Evolutionary conservation across 2,329 filamentous ascomycete species (phyloP).

Genomic region (Pseudovirgaria hyperparasitica): DNA sequence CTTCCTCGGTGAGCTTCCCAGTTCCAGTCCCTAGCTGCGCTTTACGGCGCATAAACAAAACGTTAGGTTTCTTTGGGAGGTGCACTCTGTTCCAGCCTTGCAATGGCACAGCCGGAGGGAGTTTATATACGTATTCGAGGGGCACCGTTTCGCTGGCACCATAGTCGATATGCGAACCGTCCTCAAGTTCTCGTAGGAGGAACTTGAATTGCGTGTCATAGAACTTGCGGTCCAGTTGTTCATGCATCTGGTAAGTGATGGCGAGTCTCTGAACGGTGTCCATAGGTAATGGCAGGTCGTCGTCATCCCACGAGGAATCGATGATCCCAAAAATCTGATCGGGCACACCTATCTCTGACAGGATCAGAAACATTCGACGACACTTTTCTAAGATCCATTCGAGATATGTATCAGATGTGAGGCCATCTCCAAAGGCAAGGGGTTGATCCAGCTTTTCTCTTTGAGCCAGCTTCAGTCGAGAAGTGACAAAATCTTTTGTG

Average conservation of each 20-base stretch:
- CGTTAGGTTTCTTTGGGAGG: conserved; percentile 48
- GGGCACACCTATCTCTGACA: conserved; percentile 55
- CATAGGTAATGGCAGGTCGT: conserved; percentile 55
- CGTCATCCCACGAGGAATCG: conserved; percentile 66
- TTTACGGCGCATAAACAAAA: conserved; percentile 44
- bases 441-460: conserved; percentile 48
- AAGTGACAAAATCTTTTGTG: conserved; percentile 53
- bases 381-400: conserved; percentile 63
- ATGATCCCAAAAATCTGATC: conserved; percentile 65
- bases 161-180: conserved; percentile 51
- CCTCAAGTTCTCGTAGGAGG: conserved; percentile 49
- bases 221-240: conserved; percentile 54
- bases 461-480: conserved; percentile 51
- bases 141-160: conserved; percentile 56
- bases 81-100: conserved; percentile 48
- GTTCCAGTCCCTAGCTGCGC: conserved; percentile 37
- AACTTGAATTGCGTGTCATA: conserved; percentile 60
- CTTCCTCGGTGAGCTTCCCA: conserved; percentile 20
- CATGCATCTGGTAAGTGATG: conserved; percentile 46
- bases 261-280: conserved; percentile 53
- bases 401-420: conserved; percentile 63
- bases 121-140: conserved; percentile 51
- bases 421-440: conserved; percentile 53
- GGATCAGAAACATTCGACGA: conserved; percentile 56
- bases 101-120: conserved; percentile 34